phyloP scores from a whole-genome alignment of 2,329 filamentous ascomycete genomes.

The Colletotrichum gloeosporioides region DNA sequence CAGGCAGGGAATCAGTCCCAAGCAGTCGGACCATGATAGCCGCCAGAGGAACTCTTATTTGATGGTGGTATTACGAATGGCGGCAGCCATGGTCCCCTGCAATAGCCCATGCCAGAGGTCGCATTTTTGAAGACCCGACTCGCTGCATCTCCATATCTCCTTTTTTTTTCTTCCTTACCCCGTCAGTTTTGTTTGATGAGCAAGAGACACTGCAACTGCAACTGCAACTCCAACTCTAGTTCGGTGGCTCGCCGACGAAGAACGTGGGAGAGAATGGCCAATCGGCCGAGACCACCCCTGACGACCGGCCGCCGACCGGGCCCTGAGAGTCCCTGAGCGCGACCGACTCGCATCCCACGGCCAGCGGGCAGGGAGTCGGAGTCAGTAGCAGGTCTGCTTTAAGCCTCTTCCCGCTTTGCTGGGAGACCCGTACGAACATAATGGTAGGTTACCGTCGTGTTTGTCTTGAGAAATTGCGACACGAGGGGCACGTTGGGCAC shows the following conservation, averaged over 20 bases:
- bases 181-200: not conserved
- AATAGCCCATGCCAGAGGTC: not conserved
- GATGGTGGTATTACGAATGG: not conserved
- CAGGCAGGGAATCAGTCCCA: not conserved
- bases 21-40: not conserved
- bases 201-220: not conserved
- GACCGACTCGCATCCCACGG: not conserved
- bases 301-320: not conserved
- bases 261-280: not conserved
- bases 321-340: not conserved
- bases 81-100: not conserved
- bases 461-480: not conserved
- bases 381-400: not conserved
- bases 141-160: not conserved
- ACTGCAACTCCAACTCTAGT: not conserved
- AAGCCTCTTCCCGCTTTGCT: not conserved
- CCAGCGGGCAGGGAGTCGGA: not conserved
- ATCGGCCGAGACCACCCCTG: conserved; percentile 14
- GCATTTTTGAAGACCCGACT: not conserved
- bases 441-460: not conserved
- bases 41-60: not conserved
- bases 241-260: not conserved
- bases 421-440: not conserved
- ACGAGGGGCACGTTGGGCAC: not conserved
- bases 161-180: not conserved